Conservation (phyloP, 305 asterid species). For the Ilex paraguariensis region DNA sequence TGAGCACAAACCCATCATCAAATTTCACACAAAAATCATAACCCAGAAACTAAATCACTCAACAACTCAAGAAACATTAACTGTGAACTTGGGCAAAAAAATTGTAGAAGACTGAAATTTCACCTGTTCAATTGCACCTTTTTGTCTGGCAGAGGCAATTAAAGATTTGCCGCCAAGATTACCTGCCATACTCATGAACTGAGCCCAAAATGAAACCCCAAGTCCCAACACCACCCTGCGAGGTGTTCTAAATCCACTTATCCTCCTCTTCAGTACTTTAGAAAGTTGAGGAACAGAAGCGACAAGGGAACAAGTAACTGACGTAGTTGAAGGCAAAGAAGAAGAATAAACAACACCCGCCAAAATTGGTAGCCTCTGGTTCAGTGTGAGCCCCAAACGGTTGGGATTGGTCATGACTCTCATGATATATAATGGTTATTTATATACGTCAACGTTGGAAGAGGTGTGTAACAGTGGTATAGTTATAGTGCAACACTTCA, state of each 20-base stretch:
- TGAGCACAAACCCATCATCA: not conserved
- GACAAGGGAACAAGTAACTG: conserved; percentile 9
- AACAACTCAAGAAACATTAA: not conserved
- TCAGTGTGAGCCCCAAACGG: conserved; percentile 34
- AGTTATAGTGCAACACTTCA: no score
- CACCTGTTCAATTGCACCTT: conserved; percentile 65
- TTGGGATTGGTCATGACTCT: conserved; percentile 30
- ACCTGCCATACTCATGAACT: conserved; percentile 49
- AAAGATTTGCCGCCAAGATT: conserved; percentile 50
- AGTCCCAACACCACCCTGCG: conserved; percentile 57
- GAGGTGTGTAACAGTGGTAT: no score
- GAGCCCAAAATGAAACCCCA: conserved; percentile 64
- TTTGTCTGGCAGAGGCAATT: conserved; percentile 73
- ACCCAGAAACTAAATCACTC: conserved; percentile 2
- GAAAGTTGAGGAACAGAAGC: conserved; percentile 17
- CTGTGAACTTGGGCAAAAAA: not conserved
- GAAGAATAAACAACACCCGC: conserved; percentile 18
- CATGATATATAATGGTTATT: no score
- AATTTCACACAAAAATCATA: not conserved
- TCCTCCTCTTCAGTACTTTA: conserved; percentile 15
- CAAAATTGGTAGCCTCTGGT: conserved; percentile 23
- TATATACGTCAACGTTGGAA: no score
- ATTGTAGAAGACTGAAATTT: not conserved
- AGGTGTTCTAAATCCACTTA: conserved; percentile 24
- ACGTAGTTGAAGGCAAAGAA: conserved; percentile 23